Conservation (phyloP, 352 stramenopile genomes). For the Globisporangium mamillatum region DNA sequence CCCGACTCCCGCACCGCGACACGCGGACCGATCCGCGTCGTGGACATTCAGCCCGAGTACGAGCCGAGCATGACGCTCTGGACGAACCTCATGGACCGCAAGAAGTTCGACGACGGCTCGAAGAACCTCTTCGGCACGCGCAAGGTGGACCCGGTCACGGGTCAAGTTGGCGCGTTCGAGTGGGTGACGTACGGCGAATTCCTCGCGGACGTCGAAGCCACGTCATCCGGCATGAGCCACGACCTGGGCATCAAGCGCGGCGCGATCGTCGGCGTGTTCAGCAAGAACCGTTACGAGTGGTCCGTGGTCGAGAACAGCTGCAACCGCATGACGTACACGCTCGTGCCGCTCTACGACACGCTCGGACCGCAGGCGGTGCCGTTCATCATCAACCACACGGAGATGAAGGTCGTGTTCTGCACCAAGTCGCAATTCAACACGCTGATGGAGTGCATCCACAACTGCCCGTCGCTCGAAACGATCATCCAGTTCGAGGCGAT, state of each 20-base stretch:
- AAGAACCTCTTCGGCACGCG: constrained; percentile 49
- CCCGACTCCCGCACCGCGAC: constrained; percentile 10
- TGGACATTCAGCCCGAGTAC: constrained; percentile 24
- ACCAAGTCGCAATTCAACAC: constrained; percentile 40
- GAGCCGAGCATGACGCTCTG: constrained; percentile 50
- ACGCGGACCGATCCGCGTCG: constrained; percentile 21
- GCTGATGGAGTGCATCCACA: constrained; percentile 38
- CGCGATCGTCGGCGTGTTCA: constrained; percentile 53
- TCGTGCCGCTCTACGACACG: constrained; percentile 51
- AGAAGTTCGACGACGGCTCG: constrained; percentile 41
- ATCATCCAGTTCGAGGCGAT: constrained; percentile 53
- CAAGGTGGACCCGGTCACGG: constrained; percentile 29
- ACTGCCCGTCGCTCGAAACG: constrained; percentile 47
- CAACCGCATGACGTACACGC: constrained; percentile 61
- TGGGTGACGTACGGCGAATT: constrained; percentile 57
- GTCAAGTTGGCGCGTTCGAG: constrained; percentile 35
- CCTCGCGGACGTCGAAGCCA: constrained; percentile 34
- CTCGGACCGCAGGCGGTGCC: constrained; percentile 57
- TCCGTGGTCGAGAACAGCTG: constrained; percentile 48
- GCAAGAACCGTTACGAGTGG: constrained; percentile 61
- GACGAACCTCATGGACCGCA: constrained; percentile 43
- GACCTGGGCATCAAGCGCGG: constrained; percentile 32
- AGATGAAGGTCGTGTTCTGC: constrained; percentile 71
- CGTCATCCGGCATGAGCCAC: constrained; percentile 33
- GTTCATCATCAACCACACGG: constrained; percentile 74